Conservation (phyloP, 2,329 filamentous ascomycete genomes). For the Clathrospora elynae region DNA sequence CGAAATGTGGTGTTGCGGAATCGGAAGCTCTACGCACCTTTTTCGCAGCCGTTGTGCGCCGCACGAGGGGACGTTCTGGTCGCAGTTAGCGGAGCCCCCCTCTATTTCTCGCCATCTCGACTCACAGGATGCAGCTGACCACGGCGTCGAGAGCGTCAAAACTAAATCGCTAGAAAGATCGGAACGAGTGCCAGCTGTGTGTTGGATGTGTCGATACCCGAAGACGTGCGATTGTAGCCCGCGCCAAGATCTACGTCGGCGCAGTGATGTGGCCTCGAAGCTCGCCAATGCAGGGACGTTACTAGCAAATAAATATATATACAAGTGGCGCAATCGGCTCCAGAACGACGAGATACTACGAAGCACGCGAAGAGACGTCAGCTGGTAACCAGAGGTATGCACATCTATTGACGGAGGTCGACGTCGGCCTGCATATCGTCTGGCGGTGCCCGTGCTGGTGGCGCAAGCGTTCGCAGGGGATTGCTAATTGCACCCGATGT, state of each 20-base stretch:
- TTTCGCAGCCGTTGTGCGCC: constrained; percentile 37
- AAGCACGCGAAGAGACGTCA: background rate
- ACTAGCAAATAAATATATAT: constrained; percentile 14
- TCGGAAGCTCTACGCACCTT: constrained; percentile 37
- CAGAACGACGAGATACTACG: background rate
- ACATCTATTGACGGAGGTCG: constrained; percentile 30
- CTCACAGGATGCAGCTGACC: constrained; percentile 31
- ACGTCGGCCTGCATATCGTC: constrained; percentile 39
- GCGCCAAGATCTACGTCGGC: constrained; percentile 45
- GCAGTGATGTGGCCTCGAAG: constrained; percentile 41
- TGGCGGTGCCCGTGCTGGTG: constrained; percentile 37
- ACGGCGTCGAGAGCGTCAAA: constrained; percentile 12
- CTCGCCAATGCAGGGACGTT: constrained; percentile 31
- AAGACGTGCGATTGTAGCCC: constrained; percentile 42
- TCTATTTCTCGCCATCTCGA: constrained; percentile 31
- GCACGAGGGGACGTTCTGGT: constrained; percentile 37
- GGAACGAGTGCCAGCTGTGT: constrained; percentile 19
- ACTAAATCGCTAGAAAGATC: constrained; percentile 9
- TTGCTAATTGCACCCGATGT: constrained; percentile 42
- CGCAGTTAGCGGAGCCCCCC: constrained; percentile 44
- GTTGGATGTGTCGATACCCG: constrained; percentile 30
- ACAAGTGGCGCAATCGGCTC: constrained; percentile 2
- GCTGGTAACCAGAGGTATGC: too few relatives aligned
- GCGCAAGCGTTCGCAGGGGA: constrained; percentile 42
- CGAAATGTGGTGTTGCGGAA: constrained; percentile 12